Conservation (phyloP, 139 green algal genomes). For the Micromonas pusilla region DNA sequence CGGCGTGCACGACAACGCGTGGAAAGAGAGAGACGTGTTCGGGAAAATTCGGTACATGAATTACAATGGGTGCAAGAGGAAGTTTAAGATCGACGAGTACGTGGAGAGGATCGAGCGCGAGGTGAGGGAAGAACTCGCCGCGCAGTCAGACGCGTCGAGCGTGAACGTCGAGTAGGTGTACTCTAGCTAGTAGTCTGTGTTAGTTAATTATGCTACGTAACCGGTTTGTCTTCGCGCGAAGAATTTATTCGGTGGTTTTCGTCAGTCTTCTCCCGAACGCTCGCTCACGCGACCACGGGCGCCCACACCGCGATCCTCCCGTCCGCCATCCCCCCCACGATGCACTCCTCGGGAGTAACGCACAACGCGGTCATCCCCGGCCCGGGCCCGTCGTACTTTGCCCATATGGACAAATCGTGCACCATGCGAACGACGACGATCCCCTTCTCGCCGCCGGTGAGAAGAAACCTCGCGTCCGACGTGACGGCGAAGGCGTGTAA, state of each 20-base stretch:
- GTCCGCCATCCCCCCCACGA: conserved; percentile 3
- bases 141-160: not conserved
- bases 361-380: not conserved
- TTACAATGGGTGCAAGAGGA: conserved; percentile 87
- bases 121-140: not conserved
- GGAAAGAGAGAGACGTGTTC: conserved; percentile 85
- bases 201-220: not conserved
- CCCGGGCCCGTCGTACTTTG: not conserved
- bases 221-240: not conserved
- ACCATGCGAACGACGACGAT: conserved; percentile 12
- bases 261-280: not conserved
- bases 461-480: conserved; percentile 40
- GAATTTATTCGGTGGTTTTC: not conserved
- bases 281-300: not conserved
- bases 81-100: conserved; percentile 85
- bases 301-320: not conserved
- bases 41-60: conserved; percentile 93
- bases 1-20: conserved; percentile 72
- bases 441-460: conserved; percentile 43
- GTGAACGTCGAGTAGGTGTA: not conserved
- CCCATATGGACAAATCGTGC: not conserved
- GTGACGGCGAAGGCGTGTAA: conserved; percentile 35
- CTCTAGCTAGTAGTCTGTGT: not conserved
- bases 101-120: conserved; percentile 34
- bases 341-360: not conserved